These are phyloP conservation scores for Austroboletus eburneus DNA, from an alignment of 768 basidiomycete species.

Conservation along the genomic window DNA sequence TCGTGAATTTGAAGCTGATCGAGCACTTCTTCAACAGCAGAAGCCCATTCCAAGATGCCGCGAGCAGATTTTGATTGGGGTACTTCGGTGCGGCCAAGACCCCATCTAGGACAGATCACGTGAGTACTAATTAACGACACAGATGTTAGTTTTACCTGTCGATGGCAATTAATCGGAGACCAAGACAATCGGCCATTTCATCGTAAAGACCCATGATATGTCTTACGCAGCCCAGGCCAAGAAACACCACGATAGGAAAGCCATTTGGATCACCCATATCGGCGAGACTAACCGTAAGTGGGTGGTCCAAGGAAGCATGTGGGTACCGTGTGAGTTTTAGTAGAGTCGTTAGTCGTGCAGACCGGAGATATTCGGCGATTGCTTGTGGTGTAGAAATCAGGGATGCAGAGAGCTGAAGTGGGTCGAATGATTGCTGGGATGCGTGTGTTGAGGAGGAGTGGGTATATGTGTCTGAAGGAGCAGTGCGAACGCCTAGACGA, in stretches of 20 bases:
- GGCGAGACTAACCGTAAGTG: constrained; percentile 85
- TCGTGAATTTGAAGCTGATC: constrained; percentile 71
- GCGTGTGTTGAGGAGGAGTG: constrained; percentile 40
- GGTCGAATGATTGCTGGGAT: constrained; percentile 26
- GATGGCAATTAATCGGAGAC: constrained; percentile 86
- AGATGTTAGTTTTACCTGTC: constrained; percentile 70
- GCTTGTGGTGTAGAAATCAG: constrained; percentile 62
- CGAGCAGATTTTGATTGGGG: constrained; percentile 59
- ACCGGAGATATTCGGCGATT: constrained; percentile 84
- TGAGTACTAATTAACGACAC: constrained; percentile 6
- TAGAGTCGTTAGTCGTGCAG: constrained; percentile 78
- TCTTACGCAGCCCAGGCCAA: constrained; percentile 91
- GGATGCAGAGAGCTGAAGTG: constrained; percentile 35
- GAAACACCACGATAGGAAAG: constrained; percentile 84
- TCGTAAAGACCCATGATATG: constrained; percentile 95
- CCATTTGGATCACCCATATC: constrained; percentile 87
- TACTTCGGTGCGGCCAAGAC: constrained; percentile 81
- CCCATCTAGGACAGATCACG: constrained; percentile 60
- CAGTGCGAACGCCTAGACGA: constrained; percentile 14
- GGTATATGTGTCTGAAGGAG: constrained; percentile 51
- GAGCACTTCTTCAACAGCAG: constrained; percentile 85
- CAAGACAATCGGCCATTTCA: constrained; percentile 88
- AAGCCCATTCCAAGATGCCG: constrained; percentile 88
- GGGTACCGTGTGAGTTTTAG: constrained; percentile 75
- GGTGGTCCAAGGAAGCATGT: constrained; percentile 69